phyloP scores from a whole-genome alignment of 371 early-diverging fungal genomes.

The Rozella allomycis region DNA sequence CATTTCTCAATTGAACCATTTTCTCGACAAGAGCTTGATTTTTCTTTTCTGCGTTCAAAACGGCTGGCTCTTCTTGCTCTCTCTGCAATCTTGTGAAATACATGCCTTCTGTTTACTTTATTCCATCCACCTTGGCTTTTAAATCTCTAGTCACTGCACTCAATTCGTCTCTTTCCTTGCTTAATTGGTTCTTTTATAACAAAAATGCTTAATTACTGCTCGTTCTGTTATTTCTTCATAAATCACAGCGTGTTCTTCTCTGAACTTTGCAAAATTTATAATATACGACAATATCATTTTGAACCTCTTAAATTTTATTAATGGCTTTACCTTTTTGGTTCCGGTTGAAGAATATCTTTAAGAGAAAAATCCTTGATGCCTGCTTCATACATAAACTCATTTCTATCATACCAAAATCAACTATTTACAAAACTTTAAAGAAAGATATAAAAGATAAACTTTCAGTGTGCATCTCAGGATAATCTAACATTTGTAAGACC shows the following conservation, averaged over 20 bases:
- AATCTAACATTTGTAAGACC: constrained; percentile 23
- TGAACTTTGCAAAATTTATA: constrained; percentile 65
- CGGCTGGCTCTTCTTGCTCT: no score
- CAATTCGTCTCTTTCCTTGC: no score
- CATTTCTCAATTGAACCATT: no score
- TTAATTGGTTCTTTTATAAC: no score
- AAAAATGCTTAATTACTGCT: constrained; percentile 2
- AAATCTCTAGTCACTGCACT: no score
- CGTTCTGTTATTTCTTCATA: constrained; percentile 2
- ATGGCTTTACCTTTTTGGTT: no score
- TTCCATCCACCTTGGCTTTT: no score
- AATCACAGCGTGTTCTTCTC: constrained; percentile 38
- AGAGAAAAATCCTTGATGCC: constrained; percentile 46
- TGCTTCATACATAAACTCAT: constrained; percentile 31
- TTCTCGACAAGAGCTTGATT: no score
- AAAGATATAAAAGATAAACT: constrained; percentile 13
- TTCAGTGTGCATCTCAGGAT: constrained; percentile 18
- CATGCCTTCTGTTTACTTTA: no score
- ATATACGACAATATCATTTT: constrained; percentile 43
- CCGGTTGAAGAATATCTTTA: constrained; percentile 46
- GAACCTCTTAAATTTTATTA: constrained; percentile 21
- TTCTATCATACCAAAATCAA: background rate
- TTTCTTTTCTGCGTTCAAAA: no score
- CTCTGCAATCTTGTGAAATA: no score
- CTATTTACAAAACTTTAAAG: constrained; percentile 11